Evolutionary conservation across 2,329 filamentous ascomycete species (phyloP).

Genomic region (Neodidymelliopsis sp.): DNA sequence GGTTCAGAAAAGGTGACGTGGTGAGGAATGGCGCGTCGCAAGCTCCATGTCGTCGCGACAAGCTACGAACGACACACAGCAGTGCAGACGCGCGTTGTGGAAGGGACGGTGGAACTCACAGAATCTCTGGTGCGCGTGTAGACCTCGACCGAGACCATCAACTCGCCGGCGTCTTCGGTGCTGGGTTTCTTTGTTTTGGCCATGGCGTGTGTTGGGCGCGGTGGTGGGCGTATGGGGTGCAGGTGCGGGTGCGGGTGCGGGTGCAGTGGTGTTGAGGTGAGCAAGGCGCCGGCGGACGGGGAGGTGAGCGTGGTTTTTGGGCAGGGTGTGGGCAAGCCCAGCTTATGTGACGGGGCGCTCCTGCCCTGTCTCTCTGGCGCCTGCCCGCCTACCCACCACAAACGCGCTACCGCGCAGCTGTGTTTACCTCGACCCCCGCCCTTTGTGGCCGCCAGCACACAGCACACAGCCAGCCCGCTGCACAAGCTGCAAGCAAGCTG

Average conservation of each 20-base stretch:
- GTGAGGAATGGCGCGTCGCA: slow-evolving; percentile 9
- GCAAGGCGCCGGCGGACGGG: slow-evolving; percentile 8
- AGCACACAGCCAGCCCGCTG: neutral
- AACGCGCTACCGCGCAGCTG: slow-evolving; percentile 2
- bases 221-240: slow-evolving; percentile 10
- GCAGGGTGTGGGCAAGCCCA: slow-evolving; percentile 1
- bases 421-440: slow-evolving; percentile 2
- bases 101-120: slow-evolving; percentile 63
- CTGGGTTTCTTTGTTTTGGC: slow-evolving; percentile 42
- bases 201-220: slow-evolving; percentile 27
- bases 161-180: slow-evolving; percentile 44
- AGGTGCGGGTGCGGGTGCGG: slow-evolving; percentile 11
- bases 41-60: neutral
- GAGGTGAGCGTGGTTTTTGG: slow-evolving; percentile 2
- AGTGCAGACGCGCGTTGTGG: slow-evolving; percentile 7
- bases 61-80: slow-evolving; percentile 7
- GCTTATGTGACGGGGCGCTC: slow-evolving; percentile 21
- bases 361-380: slow-evolving; percentile 9
- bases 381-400: slow-evolving; percentile 1
- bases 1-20: slow-evolving; percentile 7
- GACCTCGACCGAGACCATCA: slow-evolving; percentile 70
- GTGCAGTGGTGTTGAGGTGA: slow-evolving; percentile 16
- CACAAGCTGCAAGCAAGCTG: no score
- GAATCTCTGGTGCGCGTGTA: slow-evolving; percentile 82
- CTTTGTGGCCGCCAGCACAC: no score